phyloP scores from a whole-genome alignment of 257 asterid genomes.

The Jaltomata sinuosa region DNA sequence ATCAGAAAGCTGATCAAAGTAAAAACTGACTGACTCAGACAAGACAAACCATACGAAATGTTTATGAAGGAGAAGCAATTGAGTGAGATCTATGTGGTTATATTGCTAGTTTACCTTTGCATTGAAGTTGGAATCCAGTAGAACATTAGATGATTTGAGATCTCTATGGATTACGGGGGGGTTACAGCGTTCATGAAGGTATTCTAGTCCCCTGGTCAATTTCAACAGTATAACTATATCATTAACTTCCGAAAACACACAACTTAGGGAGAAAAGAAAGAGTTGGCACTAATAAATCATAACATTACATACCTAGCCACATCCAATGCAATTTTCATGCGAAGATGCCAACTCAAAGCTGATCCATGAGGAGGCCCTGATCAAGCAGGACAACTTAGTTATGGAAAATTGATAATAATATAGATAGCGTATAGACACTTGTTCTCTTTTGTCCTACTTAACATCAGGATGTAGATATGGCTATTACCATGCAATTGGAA shows the following conservation, averaged over 20 bases:
- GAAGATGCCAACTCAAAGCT: constrained; percentile 68
- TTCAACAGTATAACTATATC: neutral
- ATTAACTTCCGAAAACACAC: neutral
- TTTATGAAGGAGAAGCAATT: neutral
- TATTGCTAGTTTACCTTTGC: constrained; percentile 54
- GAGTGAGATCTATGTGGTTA: neutral
- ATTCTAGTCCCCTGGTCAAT: constrained; percentile 73
- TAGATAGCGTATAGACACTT: neutral
- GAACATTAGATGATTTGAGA: constrained; percentile 82
- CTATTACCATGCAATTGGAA: constrained; percentile 71
- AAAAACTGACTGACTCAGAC: neutral
- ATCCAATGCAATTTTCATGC: constrained; percentile 93
- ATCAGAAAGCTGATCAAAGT: constrained; percentile 61
- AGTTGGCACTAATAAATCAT: neutral
- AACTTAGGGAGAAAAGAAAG: neutral
- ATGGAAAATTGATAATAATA: neutral
- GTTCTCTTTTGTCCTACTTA: neutral
- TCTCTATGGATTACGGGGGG: constrained; percentile 89
- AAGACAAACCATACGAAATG: neutral
- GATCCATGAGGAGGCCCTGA: constrained; percentile 68
- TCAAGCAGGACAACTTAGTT: neutral
- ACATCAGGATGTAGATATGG: neutral
- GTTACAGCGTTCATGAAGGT: constrained; percentile 77
- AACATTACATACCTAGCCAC: constrained; percentile 57
- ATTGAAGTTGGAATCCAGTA: constrained; percentile 65